A percentile compares a stretch with the other conserved stretches of the same genome.
Conservation (phyloP, 805 yeast genomes). For the Saccharomycopsis selenospora region DNA sequence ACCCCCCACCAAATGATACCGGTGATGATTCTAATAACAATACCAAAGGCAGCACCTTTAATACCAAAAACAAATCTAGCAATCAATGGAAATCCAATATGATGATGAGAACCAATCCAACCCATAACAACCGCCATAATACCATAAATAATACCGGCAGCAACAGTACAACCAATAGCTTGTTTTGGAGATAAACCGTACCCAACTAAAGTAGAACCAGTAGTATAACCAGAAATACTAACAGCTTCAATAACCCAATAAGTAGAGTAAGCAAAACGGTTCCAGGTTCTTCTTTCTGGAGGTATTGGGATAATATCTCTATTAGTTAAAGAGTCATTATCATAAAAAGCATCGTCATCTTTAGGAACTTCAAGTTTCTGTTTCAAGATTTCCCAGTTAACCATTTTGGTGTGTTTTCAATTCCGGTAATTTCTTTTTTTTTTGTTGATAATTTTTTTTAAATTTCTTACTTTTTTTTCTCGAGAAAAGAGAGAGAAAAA, state of each 20-base stretch:
- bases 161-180: conserved; percentile 25
- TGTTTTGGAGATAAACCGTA: conserved; percentile 27
- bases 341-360: conserved; percentile 25
- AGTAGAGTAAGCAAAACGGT: conserved; percentile 28
- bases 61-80: conserved; percentile 34
- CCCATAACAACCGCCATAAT: conserved; percentile 22
- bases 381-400: conserved; percentile 14
- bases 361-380: conserved; percentile 26
- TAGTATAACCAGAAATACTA: conserved; percentile 32
- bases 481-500: too few relatives aligned
- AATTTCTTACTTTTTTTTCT: too few relatives aligned
- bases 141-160: conserved; percentile 27
- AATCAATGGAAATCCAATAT: conserved; percentile 44
- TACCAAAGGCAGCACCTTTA: conserved; percentile 30
- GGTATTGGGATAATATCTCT: conserved; percentile 35
- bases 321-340: conserved; percentile 30
- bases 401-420: too few relatives aligned
- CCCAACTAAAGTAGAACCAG: conserved; percentile 27
- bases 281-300: conserved; percentile 32
- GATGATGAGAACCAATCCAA: conserved; percentile 29
- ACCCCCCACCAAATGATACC: conserved; percentile 36
- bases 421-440: too few relatives aligned
- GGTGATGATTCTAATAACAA: conserved; percentile 31
- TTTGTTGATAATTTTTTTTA: too few relatives aligned
- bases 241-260: conserved; percentile 35